Conservation (phyloP, 192 early-diverging fungal genomes). For the Linderina pennispora region DNA sequence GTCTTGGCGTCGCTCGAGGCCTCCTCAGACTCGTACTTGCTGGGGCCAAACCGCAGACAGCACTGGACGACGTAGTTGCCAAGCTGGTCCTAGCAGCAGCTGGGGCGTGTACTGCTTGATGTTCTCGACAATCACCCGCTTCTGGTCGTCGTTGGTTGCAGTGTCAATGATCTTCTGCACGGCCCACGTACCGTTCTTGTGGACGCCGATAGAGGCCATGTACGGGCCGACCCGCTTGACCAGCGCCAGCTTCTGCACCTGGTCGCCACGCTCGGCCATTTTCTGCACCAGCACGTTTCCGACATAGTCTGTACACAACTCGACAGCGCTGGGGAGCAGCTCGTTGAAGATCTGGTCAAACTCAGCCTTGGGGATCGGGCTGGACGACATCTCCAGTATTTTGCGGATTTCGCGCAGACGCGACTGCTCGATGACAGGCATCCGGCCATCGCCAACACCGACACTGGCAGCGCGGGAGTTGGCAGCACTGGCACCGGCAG, state of each 20-base stretch:
- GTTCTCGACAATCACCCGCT: conserved; percentile 51
- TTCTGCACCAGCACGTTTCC: conserved; percentile 95
- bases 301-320: conserved; percentile 93
- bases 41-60: conserved; percentile 73
- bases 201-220: conserved; percentile 85
- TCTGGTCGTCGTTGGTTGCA: conserved; percentile 70
- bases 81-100: conserved; percentile 89
- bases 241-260: conserved; percentile 69
- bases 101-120: conserved; percentile 71
- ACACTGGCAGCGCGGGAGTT: not conserved
- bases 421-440: conserved; percentile 57
- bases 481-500: not conserved
- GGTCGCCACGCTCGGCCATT: conserved; percentile 73
- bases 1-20: not conserved
- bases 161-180: conserved; percentile 96
- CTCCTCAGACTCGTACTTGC: not conserved
- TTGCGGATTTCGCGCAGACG: conserved; percentile 86
- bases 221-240: conserved; percentile 76
- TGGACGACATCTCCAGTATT: conserved; percentile 67
- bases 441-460: not conserved
- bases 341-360: conserved; percentile 74
- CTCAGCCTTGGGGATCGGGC: conserved; percentile 42
- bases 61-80: conserved; percentile 99
- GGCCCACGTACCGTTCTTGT: conserved; percentile 99
- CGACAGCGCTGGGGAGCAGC: conserved; percentile 80